Evolutionary conservation across 768 basidiomycete species (phyloP).

Genomic region (Lactarius pseudohatsudake): DNA sequence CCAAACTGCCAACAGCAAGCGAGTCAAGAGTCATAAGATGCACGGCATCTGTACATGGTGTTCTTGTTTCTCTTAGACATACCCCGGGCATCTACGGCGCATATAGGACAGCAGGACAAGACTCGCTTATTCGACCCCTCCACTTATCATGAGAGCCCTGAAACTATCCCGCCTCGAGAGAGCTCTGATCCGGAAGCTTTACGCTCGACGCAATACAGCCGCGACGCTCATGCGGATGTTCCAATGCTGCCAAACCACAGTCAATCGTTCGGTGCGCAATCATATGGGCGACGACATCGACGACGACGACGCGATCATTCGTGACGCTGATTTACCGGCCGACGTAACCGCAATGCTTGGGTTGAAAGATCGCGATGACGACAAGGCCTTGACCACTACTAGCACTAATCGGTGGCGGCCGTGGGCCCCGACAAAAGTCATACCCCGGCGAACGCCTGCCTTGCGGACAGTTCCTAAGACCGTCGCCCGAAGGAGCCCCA

Average conservation of each 20-base stretch:
- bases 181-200: not conserved
- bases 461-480: not conserved
- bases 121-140: not conserved
- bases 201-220: not conserved
- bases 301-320: not conserved
- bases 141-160: not conserved
- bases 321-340: not conserved
- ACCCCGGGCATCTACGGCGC: not conserved
- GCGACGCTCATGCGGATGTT: not conserved
- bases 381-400: not conserved
- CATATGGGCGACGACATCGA: not conserved
- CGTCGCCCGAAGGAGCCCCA: not conserved
- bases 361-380: not conserved
- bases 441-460: not conserved
- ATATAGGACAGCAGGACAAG: not conserved
- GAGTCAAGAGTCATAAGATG: not conserved
- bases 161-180: constrained; percentile 7
- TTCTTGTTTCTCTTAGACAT: not conserved
- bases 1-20: not conserved
- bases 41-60: not conserved
- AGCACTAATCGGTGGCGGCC: not conserved
- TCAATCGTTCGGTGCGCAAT: not conserved
- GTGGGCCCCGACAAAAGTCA: not conserved
- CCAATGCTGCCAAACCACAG: not conserved
- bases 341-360: not conserved